These are phyloP conservation scores for Solanum tarijense DNA, from an alignment of 257 asterid species.

Conservation along the genomic window DNA sequence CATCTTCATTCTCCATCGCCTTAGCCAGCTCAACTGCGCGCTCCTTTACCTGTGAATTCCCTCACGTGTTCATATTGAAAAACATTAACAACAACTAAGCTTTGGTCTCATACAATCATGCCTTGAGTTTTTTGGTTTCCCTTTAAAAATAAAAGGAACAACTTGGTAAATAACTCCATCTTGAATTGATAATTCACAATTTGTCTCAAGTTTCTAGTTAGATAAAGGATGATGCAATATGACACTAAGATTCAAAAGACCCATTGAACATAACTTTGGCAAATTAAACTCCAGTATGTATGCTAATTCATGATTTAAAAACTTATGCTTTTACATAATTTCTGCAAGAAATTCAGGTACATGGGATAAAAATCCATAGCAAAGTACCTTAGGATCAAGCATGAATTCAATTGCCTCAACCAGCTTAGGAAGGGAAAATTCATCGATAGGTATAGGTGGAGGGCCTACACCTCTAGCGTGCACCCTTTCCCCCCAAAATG, in stretches of 20 bases:
- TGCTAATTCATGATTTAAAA: background rate
- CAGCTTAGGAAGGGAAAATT: conserved; percentile 64
- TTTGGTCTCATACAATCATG: background rate
- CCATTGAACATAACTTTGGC: background rate
- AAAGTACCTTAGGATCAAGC: conserved; percentile 72
- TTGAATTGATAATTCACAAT: background rate
- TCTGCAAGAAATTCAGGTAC: background rate
- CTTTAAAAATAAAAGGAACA: background rate
- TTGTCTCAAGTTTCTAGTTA: background rate
- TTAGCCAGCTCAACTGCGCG: conserved; percentile 73
- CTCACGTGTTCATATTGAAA: conserved; percentile 4
- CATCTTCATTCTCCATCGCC: conserved; percentile 93
- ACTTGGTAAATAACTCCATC: background rate
- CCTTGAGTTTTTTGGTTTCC: background rate
- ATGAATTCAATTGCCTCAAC: conserved; percentile 61
- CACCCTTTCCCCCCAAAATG: conserved; percentile 95
- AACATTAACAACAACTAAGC: background rate
- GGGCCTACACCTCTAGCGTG: conserved; percentile 87
- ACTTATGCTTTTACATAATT: background rate
- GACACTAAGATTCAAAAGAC: background rate
- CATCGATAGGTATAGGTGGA: conserved; percentile 76
- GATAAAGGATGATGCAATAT: background rate
- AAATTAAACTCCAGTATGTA: background rate
- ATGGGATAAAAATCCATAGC: background rate
- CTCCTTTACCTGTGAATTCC: conserved; percentile 65